Evolutionary conservation across 2,329 filamentous ascomycete genomes (phyloP), one percentile per base, ranked within the genome.

Genomic region (Nemania serpens): DNA sequence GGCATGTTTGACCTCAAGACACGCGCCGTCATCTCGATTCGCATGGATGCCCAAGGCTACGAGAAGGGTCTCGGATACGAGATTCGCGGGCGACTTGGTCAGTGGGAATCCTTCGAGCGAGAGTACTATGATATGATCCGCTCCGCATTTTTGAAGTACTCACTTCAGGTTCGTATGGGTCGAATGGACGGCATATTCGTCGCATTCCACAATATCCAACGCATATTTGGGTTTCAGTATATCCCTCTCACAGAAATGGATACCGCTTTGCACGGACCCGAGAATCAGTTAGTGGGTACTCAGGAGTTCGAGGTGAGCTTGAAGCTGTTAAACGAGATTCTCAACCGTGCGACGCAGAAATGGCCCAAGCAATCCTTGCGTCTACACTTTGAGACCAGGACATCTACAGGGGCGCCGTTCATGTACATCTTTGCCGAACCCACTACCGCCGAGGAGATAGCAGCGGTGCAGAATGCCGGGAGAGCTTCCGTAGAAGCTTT

Each of bases 111-210:
- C 0, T 99, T 89, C 74, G 95, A 99, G 77, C 88, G 93, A 60
- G 96, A 99, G 71, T 97, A 95, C 75, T 96, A 89, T 74, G 95
- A 99, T 75, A 96, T 99, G 93, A 94, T 96, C 61, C 86, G 96
- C 55, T 86, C 93, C 1, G 95, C 94, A 0, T 94, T 99, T 78
- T 80, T 99, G 57, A 99, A 99, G 73, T 99, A 99, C 75, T 97
- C 93, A 10, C 81, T 99, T 33, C 95, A 99, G 76, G 96, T 94
- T 29, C 91, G 95, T 46, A 96, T 99, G 86, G 95, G 96, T 17
- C 88, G 93, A 51, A 99, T 99, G 96, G 94, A 99, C 73, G 95
- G 95, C 55, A 97, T 98, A 51, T 99, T 98, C 72, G 91, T 98
- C 20, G 95, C 95, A 2, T 99, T 88, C 74, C 95, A 99, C 79